These are phyloP conservation scores for Russula emetica DNA, from an alignment of 768 basidiomycete species.

Conservation along the genomic window DNA sequence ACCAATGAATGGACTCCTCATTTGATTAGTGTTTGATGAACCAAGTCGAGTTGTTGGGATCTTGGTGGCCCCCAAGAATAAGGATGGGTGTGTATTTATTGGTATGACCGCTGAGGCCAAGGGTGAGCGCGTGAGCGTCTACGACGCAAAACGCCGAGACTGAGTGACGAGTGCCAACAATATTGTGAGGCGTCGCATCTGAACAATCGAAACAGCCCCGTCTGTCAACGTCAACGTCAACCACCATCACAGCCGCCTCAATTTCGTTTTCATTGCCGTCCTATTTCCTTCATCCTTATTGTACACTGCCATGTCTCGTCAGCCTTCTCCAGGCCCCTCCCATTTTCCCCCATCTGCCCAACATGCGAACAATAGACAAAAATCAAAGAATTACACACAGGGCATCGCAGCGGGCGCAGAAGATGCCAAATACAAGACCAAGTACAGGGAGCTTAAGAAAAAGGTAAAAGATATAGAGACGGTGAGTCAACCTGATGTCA, in stretches of 20 bases:
- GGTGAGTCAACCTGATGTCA: conserved; percentile 42
- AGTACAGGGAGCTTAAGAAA: conserved; percentile 84
- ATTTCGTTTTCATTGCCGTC: conserved; percentile 29
- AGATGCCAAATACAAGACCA: conserved; percentile 81
- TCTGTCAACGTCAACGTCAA: conserved; percentile 26
- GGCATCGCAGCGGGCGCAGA: conserved; percentile 77
- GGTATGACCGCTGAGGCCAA: not conserved
- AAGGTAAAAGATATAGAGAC: conserved; percentile 85
- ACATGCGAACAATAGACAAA: conserved; percentile 36
- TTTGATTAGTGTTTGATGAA: not conserved
- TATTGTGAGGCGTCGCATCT: conserved; percentile 16
- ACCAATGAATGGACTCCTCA: conserved; percentile 11
- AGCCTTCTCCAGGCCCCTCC: conserved; percentile 39
- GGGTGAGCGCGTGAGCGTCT: conserved; percentile 5
- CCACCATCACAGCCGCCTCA: conserved; percentile 35
- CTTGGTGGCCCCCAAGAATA: not conserved
- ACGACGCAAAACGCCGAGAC: conserved; percentile 35
- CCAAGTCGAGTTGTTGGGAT: not conserved
- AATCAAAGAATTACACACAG: conserved; percentile 45
- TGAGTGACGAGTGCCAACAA: conserved; percentile 33
- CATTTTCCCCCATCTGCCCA: conserved; percentile 26
- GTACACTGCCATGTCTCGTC: conserved; percentile 62
- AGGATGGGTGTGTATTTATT: not conserved
- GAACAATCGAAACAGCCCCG: conserved; percentile 9
- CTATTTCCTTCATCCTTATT: conserved; percentile 35